These are phyloP conservation scores for Berkeleyomyces basicola DNA, from an alignment of 2,329 filamentous ascomycete species.

Conservation along the genomic window DNA sequence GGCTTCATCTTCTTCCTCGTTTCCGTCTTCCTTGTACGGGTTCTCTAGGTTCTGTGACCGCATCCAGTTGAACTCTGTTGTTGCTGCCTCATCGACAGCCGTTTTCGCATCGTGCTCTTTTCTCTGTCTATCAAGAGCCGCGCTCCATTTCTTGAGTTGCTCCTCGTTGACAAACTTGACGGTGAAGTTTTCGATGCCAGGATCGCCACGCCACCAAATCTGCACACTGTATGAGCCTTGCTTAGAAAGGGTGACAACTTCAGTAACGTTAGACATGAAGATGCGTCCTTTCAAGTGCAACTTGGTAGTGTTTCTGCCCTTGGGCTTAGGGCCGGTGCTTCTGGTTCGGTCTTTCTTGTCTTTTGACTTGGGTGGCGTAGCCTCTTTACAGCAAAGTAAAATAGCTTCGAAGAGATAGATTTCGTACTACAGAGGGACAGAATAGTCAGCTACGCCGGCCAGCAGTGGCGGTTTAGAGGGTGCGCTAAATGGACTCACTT, in stretches of 20 bases:
- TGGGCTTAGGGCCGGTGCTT: conserved; percentile 37
- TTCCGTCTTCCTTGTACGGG: conserved; percentile 55
- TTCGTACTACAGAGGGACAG: conserved; percentile 53
- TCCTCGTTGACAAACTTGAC: conserved; percentile 90
- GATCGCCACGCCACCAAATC: conserved; percentile 97
- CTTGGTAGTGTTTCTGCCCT: conserved; percentile 51
- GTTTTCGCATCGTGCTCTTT: conserved; percentile 39
- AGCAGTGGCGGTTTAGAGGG: not conserved
- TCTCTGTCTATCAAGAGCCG: conserved; percentile 61
- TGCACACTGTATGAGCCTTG: conserved; percentile 88
- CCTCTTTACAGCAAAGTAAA: conserved; percentile 89
- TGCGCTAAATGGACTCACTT: conserved; percentile 38
- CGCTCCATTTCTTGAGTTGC: conserved; percentile 81
- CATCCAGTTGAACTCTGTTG: conserved; percentile 70
- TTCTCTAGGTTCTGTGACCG: conserved; percentile 58
- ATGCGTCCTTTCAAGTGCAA: conserved; percentile 92
- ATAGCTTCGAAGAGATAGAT: conserved; percentile 96
- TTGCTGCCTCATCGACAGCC: conserved; percentile 30
- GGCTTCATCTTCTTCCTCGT: conserved; percentile 42
- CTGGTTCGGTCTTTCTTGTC: conserved; percentile 55
- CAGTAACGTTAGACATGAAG: conserved; percentile 97
- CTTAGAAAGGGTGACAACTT: conserved; percentile 74
- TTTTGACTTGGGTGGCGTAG: conserved; percentile 67
- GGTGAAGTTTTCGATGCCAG: conserved; percentile 87
- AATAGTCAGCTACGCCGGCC: conserved; percentile 1